Base-by-base conservation (phyloP, 2,329 filamentous ascomycete species). In the Aspergillus hortae region DNA sequence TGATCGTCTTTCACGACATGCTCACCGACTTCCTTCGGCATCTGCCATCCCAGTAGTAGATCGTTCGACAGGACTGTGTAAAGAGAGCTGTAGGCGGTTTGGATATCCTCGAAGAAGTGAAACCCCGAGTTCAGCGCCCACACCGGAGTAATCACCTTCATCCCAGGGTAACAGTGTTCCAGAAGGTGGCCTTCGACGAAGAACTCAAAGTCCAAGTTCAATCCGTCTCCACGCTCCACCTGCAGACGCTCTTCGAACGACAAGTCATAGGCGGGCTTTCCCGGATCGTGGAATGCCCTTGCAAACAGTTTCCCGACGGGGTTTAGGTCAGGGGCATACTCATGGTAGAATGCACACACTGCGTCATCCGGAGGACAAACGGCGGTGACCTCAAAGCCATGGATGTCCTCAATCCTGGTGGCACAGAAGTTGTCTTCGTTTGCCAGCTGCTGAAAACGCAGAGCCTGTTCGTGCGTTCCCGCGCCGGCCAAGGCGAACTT, bases 11-110 rank as follows among this genome's bases (percentile, higher is more conserved):
- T 30, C 27, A 11, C 27, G 7, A 1, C 27, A 30, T 30, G 27
- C 10, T 9, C 27, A 11, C 27, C 27, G 27, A 30, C 27, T 11
- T 61, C 56, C 41, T 61, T 66, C 0, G 86, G 85, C 21, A 80
- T 71, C 66, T 84, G 88, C 79, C 82, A 91, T 15, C 77, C 68
- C 19, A 77, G 61, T 85, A 92, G 88, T 57, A 88, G 72, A 58
- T 86, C 82, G 65, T 92, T 89, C 1, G 82, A 79, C 23, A 91
- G 72, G 51, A 83, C 82, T 0, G 76, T 80, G 63, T 88, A 83
- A 64, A 88, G 89, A 0, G 80, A 81, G 3, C 83, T 83, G 51
- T 81, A 79, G 10, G 86, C 65, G 0, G 76, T 76, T 25, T 73
- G 65, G 14, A 87, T 66, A 2, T 76, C 69, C 63, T 85, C 86